phyloP scores from a whole-genome alignment of 106 monocot genomes.

The Vanilla planifolia region DNA sequence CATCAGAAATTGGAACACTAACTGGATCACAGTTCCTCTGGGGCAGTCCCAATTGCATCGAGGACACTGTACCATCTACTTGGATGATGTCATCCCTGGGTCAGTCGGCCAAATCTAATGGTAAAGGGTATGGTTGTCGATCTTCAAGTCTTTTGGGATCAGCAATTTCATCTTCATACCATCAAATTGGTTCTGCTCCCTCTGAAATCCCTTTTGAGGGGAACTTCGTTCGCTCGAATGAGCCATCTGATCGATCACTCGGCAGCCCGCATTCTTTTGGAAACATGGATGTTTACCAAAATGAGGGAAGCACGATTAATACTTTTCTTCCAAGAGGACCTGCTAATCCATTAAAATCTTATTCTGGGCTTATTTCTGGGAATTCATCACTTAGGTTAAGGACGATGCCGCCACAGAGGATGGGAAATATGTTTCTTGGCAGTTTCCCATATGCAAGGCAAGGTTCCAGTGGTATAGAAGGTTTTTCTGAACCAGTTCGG shows the following conservation, averaged over 20 bases:
- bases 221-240: conserved; percentile 36
- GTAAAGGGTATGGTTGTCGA: conserved; percentile 23
- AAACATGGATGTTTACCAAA: conserved; percentile 24
- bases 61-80: conserved; percentile 32
- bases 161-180: conserved; percentile 28
- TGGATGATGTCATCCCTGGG: conserved; percentile 24
- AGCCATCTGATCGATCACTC: conserved; percentile 43
- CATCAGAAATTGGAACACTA: conserved; percentile 42
- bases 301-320: conserved; percentile 40
- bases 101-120: conserved; percentile 32
- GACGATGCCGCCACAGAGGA: conserved; percentile 30
- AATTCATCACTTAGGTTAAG: conserved; percentile 31
- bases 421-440: conserved; percentile 26
- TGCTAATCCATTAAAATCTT: conserved; percentile 13
- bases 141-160: conserved; percentile 37
- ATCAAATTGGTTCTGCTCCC: conserved; percentile 79
- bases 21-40: conserved; percentile 67
- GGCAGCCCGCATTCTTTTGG: conserved; percentile 32
- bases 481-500: conserved; percentile 32
- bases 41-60: conserved; percentile 45
- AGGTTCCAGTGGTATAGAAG: conserved; percentile 29
- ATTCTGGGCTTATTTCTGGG: conserved; percentile 27
- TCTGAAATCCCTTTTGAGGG: conserved; percentile 56
- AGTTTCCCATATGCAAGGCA: conserved; percentile 20
- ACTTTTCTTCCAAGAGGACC: conserved; percentile 18